These are phyloP conservation scores for Taphrina pruni DNA, from an alignment of 1,139 yeast genomes.

Conservation along the genomic window DNA sequence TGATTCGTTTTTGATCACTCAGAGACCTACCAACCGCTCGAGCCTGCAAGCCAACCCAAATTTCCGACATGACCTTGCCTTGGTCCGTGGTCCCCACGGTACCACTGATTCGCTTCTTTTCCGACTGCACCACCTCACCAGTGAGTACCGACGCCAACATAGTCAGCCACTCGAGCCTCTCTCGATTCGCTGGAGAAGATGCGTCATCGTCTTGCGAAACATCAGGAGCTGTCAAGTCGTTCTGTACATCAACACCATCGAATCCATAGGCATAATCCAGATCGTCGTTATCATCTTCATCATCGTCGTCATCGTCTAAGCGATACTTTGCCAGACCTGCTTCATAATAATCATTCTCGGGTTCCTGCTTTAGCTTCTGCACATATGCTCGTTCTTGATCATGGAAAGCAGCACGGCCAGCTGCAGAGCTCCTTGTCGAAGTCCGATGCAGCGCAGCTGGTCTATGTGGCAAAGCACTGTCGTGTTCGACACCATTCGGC, in stretches of 20 bases:
- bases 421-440: conserved; percentile 31
- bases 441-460: conserved; percentile 21
- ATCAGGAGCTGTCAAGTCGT: conserved; percentile 12
- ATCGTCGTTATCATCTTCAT: conserved; percentile 41
- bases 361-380: conserved; percentile 66
- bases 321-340: conserved; percentile 47
- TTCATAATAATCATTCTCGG: conserved; percentile 62
- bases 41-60: conserved; percentile 83
- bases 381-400: conserved; percentile 75
- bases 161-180: conserved; percentile 93
- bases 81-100: conserved; percentile 52
- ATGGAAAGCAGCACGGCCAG: conserved; percentile 50
- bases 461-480: conserved; percentile 19
- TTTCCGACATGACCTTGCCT: conserved; percentile 59
- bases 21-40: conserved; percentile 80
- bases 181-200: conserved; percentile 50
- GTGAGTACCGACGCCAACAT: conserved; percentile 89
- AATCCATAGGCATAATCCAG: conserved; percentile 46
- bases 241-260: conserved; percentile 23
- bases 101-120: conserved; percentile 65
- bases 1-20: conserved; percentile 75
- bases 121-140: conserved; percentile 92
- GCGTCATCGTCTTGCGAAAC: conserved; percentile 18
- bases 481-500: background rate
- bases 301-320: conserved; percentile 39